These are phyloP conservation scores for Eragrostis nindensis DNA, from an alignment of 176 grass and related monocot genomes.

Conservation along the genomic window DNA sequence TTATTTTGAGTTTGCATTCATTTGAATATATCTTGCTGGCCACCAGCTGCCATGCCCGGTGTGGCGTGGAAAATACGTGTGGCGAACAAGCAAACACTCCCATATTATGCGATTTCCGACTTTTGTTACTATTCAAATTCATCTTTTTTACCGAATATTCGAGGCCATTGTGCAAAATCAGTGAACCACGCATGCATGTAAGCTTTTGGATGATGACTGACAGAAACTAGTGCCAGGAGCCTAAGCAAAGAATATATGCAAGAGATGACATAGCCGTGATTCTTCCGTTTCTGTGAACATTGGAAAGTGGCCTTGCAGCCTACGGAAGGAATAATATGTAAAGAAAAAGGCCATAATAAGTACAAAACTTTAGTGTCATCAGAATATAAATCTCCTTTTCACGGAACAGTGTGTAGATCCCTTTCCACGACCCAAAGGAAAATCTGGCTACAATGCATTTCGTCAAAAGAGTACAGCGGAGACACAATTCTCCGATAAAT, in stretches of 20 bases:
- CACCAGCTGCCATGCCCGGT: no score
- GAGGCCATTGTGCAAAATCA: no score
- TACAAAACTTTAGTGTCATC: conserved; percentile 34
- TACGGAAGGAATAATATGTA: conserved; percentile 39
- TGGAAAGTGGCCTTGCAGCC: not conserved
- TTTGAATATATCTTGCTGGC: no score
- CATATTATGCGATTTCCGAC: no score
- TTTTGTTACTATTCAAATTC: no score
- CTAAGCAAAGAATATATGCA: conserved; percentile 36
- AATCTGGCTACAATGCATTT: conserved; percentile 9
- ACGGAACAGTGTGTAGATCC: conserved; percentile 3
- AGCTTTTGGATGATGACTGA: not conserved
- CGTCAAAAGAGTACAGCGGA: conserved; percentile 24
- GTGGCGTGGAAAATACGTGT: no score
- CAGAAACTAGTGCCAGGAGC: not conserved
- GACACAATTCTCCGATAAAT: not conserved
- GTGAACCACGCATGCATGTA: not conserved
- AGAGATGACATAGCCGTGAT: not conserved
- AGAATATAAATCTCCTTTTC: conserved; percentile 30
- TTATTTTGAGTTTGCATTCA: no score
- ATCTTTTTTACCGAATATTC: no score
- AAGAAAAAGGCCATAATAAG: conserved; percentile 10
- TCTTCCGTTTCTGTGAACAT: conserved; percentile 4
- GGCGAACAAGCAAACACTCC: no score
- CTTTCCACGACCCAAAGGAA: conserved; percentile 18